These are phyloP conservation scores for Kurtzmaniella natalensis DNA, from an alignment of 1,139 yeast genomes.

Conservation along the genomic window DNA sequence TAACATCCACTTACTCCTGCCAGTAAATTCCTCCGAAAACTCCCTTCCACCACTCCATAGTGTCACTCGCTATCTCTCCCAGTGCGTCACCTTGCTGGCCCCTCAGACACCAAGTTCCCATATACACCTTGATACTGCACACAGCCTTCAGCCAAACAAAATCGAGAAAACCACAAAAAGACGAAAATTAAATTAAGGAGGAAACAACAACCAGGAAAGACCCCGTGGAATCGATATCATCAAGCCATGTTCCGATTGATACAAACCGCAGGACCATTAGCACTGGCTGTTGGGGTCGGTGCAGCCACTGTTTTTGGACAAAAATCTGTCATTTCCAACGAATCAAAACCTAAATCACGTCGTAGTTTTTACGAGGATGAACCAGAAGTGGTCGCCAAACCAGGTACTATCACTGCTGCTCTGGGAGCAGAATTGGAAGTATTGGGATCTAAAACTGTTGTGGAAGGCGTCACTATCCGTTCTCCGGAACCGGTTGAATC, in stretches of 20 bases:
- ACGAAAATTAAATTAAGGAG: not conserved
- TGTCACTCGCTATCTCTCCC: too few relatives aligned
- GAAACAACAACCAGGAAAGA: too few relatives aligned
- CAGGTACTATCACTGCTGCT: slow-evolving; percentile 54
- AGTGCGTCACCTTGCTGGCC: too few relatives aligned
- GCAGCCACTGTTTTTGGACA: too few relatives aligned
- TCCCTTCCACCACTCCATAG: too few relatives aligned
- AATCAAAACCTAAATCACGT: slow-evolving; percentile 40
- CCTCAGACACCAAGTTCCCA: too few relatives aligned
- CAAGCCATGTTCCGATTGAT: not conserved
- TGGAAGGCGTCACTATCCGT: slow-evolving; percentile 58
- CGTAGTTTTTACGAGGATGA: slow-evolving; percentile 58
- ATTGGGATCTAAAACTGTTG: slow-evolving; percentile 40
- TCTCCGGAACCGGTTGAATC: slow-evolving; percentile 48
- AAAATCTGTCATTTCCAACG: slow-evolving; percentile 17
- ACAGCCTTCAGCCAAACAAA: not conserved
- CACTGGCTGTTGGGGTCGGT: slow-evolving; percentile 3
- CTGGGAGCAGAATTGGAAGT: slow-evolving; percentile 39
- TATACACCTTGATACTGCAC: too few relatives aligned
- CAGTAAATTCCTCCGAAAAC: too few relatives aligned
- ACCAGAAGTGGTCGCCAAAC: slow-evolving; percentile 44
- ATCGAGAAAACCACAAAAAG: not conserved
- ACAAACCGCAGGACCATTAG: slow-evolving; percentile 3
- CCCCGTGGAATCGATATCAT: too few relatives aligned
- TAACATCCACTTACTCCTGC: too few relatives aligned